These are phyloP conservation scores for Anethum foeniculum DNA, from an alignment of 140 eudicot genomes.

Conservation along the genomic window DNA sequence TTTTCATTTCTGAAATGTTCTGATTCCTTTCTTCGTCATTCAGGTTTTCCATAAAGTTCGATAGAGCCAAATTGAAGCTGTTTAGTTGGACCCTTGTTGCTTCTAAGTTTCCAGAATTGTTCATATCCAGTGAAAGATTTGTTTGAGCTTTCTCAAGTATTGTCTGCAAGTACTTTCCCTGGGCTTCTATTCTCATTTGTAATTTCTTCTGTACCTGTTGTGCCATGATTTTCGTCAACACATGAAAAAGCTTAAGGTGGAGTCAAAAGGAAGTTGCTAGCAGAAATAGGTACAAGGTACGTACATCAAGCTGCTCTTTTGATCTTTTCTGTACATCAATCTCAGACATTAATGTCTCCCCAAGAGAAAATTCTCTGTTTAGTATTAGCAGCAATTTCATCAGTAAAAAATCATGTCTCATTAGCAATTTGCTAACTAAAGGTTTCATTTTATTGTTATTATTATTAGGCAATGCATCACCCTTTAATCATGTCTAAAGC, in stretches of 20 bases:
- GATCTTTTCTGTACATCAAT: constrained; percentile 74
- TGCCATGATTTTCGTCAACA: neutral
- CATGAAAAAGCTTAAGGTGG: neutral
- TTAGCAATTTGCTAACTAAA: neutral
- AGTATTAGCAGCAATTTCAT: neutral
- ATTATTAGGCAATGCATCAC: neutral
- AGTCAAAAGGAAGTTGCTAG: neutral
- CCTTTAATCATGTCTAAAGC: neutral
- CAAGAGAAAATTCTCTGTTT: constrained; percentile 55
- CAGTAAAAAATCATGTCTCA: neutral
- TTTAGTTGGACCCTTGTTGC: constrained; percentile 51
- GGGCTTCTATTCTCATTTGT: constrained; percentile 94
- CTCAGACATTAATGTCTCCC: constrained; percentile 59
- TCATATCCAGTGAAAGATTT: constrained; percentile 63
- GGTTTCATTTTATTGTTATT: neutral
- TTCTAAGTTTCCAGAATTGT: constrained; percentile 45
- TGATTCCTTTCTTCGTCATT: constrained; percentile 37
- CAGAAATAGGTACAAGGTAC: neutral
- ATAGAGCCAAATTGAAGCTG: constrained; percentile 62
- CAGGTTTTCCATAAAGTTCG: constrained; percentile 66
- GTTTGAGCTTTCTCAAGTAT: constrained; percentile 78
- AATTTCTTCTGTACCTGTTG: constrained; percentile 77
- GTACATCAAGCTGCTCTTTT: constrained; percentile 85
- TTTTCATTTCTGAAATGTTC: constrained; percentile 14
- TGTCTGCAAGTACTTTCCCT: constrained; percentile 92